These are phyloP conservation scores for Sporothrix curviconia DNA, from an alignment of 2,329 filamentous ascomycete species.

Conservation along the genomic window DNA sequence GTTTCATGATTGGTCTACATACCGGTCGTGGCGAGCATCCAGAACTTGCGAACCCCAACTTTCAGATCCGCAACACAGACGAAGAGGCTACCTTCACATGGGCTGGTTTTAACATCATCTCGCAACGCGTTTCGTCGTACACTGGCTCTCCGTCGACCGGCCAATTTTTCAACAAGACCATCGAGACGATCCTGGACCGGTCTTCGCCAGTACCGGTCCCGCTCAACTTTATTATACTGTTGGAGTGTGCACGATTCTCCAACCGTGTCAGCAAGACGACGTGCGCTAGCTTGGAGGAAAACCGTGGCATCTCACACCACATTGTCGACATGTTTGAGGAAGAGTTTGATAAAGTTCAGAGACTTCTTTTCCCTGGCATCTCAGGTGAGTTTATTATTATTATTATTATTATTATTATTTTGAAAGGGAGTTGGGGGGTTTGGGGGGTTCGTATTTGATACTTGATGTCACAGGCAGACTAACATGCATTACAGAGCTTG, in stretches of 20 bases:
- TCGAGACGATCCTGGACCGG: constrained; percentile 39
- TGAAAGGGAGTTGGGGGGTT: too few relatives aligned
- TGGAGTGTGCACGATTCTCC: constrained; percentile 45
- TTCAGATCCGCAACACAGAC: constrained; percentile 39
- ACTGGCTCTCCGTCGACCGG: constrained; percentile 41
- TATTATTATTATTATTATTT: too few relatives aligned
- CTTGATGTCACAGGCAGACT: constrained; percentile 14
- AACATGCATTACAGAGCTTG: constrained; percentile 34
- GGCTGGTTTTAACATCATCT: constrained; percentile 46
- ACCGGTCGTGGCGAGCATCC: constrained; percentile 45
- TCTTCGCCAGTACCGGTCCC: constrained; percentile 36
- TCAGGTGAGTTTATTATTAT: constrained; percentile 39
- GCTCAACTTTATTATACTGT: constrained; percentile 38
- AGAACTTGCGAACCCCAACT: constrained; percentile 40
- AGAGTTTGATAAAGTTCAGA: constrained; percentile 44
- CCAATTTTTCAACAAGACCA: constrained; percentile 41
- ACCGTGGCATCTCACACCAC: constrained; percentile 40
- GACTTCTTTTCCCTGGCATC: constrained; percentile 39
- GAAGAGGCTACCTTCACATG: constrained; percentile 49
- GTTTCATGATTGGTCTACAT: constrained; percentile 44
- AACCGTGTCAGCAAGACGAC: constrained; percentile 44
- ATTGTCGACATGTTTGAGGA: constrained; percentile 44
- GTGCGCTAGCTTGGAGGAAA: constrained; percentile 40
- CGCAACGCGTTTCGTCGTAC: constrained; percentile 37
- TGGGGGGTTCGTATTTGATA: too few relatives aligned